phyloP scores from a whole-genome alignment of 2,329 filamentous ascomycete genomes.

The Cladosporium cucumerinum region DNA sequence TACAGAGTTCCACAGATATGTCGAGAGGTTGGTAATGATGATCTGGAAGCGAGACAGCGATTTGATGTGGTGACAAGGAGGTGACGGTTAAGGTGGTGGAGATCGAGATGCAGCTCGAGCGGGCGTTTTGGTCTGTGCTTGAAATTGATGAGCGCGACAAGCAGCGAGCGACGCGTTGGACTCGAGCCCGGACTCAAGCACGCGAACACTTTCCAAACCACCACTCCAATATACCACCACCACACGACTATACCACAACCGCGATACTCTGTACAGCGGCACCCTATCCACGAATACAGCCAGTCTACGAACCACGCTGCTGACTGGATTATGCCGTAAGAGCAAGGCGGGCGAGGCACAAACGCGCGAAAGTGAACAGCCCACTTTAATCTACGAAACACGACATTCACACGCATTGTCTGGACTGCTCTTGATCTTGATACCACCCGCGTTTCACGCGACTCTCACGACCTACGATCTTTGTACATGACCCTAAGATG shows the following conservation, averaged over 20 bases:
- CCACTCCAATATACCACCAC: neutral
- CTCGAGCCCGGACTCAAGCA: neutral
- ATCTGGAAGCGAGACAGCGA: neutral
- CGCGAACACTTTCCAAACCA: neutral
- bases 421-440: neutral
- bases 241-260: neutral
- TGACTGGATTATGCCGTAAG: slow-evolving; percentile 1
- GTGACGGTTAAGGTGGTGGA: neutral
- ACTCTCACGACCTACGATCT: neutral
- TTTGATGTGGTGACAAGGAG: neutral
- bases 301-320: neutral
- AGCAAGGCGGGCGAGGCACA: slow-evolving; percentile 1
- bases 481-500: slow-evolving; percentile 53
- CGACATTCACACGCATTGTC: slow-evolving; percentile 1
- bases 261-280: neutral
- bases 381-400: slow-evolving; percentile 3
- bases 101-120: neutral
- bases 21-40: neutral
- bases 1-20: too few species aligned
- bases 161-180: neutral
- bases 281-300: neutral
- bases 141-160: neutral
- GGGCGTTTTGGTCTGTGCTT: neutral
- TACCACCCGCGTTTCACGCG: neutral
- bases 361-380: neutral